These are phyloP conservation scores for Manihot esculenta DNA, from an alignment of 441 rosid genomes.

Conservation along the genomic window DNA sequence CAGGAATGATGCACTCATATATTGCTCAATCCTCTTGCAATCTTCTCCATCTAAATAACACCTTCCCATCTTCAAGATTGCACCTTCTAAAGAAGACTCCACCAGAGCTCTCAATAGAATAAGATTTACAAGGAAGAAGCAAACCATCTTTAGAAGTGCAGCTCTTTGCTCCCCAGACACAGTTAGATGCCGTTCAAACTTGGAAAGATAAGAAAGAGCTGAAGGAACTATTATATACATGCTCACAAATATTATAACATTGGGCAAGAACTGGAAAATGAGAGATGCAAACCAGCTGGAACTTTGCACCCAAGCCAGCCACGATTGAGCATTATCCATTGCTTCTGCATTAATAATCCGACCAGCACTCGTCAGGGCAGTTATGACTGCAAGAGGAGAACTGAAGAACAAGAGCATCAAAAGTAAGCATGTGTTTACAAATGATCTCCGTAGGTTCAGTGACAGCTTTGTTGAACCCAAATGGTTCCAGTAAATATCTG, in stretches of 20 bases:
- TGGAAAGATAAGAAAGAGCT: conserved; percentile 83
- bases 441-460: conserved; percentile 58
- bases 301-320: conserved; percentile 93
- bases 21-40: conserved; percentile 94
- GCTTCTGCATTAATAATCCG: conserved; percentile 91
- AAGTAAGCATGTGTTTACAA: conserved; percentile 80
- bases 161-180: conserved; percentile 93
- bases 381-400: conserved; percentile 85
- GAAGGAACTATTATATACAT: conserved; percentile 93
- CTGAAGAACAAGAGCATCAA: conserved; percentile 85
- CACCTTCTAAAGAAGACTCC: conserved; percentile 83
- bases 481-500: conserved; percentile 97
- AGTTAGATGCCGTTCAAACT: conserved; percentile 88
- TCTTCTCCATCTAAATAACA: conserved; percentile 97
- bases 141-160: conserved; percentile 93
- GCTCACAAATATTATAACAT: conserved; percentile 84
- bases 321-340: conserved; percentile 77
- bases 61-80: conserved; percentile 81
- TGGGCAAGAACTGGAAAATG: conserved; percentile 86
- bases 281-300: conserved; percentile 91
- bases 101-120: conserved; percentile 81
- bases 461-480: conserved; percentile 79
- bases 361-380: conserved; percentile 78
- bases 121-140: conserved; percentile 96
- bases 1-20: conserved; percentile 88